phyloP scores from a whole-genome alignment of 257 asterid species.

The Primulina huaijiensis region DNA sequence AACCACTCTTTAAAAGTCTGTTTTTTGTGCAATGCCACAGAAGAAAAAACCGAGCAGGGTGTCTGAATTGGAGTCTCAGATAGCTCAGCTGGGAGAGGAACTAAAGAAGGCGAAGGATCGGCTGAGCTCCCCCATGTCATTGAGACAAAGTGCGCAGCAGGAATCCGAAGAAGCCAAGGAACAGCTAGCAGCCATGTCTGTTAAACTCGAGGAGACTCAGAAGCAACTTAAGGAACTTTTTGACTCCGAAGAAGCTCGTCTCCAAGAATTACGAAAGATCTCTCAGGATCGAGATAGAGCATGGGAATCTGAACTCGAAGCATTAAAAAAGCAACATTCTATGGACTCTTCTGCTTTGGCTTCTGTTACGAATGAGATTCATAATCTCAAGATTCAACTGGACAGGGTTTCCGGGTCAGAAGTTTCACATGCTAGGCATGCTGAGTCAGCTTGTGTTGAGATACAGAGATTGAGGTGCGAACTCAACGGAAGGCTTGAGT shows the following conservation, averaged over 20 bases:
- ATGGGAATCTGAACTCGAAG: slow-evolving; percentile 81
- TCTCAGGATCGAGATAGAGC: slow-evolving; percentile 80
- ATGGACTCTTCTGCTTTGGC: slow-evolving; percentile 70
- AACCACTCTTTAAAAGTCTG: background rate
- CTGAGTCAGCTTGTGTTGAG: slow-evolving; percentile 68
- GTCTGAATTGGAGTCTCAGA: slow-evolving; percentile 65
- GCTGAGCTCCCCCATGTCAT: slow-evolving; percentile 62
- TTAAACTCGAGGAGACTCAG: slow-evolving; percentile 62
- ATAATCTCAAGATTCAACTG: slow-evolving; percentile 65
- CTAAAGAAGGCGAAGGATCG: slow-evolving; percentile 67
- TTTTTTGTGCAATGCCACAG: slow-evolving; percentile 31
- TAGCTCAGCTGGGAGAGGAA: slow-evolving; percentile 69
- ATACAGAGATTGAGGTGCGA: slow-evolving; percentile 55
- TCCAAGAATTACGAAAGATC: slow-evolving; percentile 69
- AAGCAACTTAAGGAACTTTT: slow-evolving; percentile 62
- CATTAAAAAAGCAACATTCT: slow-evolving; percentile 69
- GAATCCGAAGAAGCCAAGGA: slow-evolving; percentile 69
- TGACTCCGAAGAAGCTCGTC: slow-evolving; percentile 67
- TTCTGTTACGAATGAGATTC: slow-evolving; percentile 68
- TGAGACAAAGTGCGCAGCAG: slow-evolving; percentile 59
- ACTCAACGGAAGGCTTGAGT: slow-evolving; percentile 49
- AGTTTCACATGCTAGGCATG: slow-evolving; percentile 57
- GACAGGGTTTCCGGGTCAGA: slow-evolving; percentile 56
- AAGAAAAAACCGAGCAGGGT: slow-evolving; percentile 50
- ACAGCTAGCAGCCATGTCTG: slow-evolving; percentile 57